Evolutionary conservation across 495 filamentous ascomycete genomes (phyloP).

Genomic region (Talaromyces ruber): DNA sequence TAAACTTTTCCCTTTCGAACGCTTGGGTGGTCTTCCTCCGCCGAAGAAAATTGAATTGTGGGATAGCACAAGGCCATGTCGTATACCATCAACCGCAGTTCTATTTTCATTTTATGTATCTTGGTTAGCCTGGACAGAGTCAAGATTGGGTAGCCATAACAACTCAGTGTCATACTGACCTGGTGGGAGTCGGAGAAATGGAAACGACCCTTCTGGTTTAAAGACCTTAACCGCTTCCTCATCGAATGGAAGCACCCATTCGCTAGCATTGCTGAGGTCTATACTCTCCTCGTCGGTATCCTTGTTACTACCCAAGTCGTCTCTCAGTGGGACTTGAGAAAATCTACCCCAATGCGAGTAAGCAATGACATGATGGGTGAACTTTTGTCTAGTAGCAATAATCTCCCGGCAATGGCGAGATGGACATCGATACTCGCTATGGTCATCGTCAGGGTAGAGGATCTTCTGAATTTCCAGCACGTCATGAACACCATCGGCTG

Average conservation of each 20-base stretch:
- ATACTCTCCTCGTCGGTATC: background rate
- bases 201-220: background rate
- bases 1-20: background rate
- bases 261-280: background rate
- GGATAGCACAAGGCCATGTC: background rate
- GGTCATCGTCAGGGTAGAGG: background rate
- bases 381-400: background rate
- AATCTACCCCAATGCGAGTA: background rate
- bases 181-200: background rate
- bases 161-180: background rate
- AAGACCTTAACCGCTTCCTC: background rate
- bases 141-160: background rate
- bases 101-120: background rate
- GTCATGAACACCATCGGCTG: slow-evolving; percentile 2
- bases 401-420: background rate
- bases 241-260: background rate
- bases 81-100: background rate
- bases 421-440: slow-evolving; percentile 1
- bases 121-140: background rate
- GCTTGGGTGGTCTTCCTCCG: background rate
- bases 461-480: background rate
- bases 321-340: background rate
- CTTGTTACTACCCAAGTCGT: background rate
- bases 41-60: background rate
- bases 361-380: background rate